Evolutionary conservation across 257 asterid genomes (phyloP), one percentile per base, ranked within the genome.

Genomic region (Nicotiana knightiana): DNA sequence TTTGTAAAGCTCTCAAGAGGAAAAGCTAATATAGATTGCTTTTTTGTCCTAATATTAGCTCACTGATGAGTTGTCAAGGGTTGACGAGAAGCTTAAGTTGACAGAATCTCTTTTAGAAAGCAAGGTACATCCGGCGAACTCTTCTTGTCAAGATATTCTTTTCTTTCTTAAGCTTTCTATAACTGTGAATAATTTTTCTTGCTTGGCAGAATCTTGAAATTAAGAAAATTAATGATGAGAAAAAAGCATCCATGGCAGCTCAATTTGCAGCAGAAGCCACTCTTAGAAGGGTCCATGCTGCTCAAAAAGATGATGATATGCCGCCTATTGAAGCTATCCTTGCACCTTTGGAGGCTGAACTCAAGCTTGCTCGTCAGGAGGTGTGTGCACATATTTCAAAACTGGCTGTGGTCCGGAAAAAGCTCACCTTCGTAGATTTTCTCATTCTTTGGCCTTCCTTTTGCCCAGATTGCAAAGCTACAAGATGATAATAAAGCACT

Each of bases 201-300:
- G 26, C 79, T 48, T 48, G 43, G 67, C 93, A 95, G 99, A 95
- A 95, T 93, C 99, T 95, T 88, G 99, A 95, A 84, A 92, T 95
- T 84, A 95, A 95, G 90, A 92, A 92, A 91, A 91, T 95, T 61
- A 95, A 91, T 83, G 99, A 95, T 89, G 99, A 95, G 73, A 95
- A 95, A 91, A 95, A 91, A 94, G 93, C 99, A 61, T 93, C 99
- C 71, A 92, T 95, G 99, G 97, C 97, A 57, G 99, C 98, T 80
- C 99, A 95, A 82, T 95, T 95, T 90, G 99, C 99, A n/a, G 99
- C 99, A 59, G 99, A 95, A 87, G 99, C 99, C 81, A 95, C 98
- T 76, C 97, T 95, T 88, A 91, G 99, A 24, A 91, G 99, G 87
- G 99, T 95, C 79, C 99, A 95, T 83, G 93, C 94, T 83, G 97